phyloP scores from a whole-genome alignment of 2,329 filamentous ascomycete species.

The Tolypocladium pustulatum region DNA sequence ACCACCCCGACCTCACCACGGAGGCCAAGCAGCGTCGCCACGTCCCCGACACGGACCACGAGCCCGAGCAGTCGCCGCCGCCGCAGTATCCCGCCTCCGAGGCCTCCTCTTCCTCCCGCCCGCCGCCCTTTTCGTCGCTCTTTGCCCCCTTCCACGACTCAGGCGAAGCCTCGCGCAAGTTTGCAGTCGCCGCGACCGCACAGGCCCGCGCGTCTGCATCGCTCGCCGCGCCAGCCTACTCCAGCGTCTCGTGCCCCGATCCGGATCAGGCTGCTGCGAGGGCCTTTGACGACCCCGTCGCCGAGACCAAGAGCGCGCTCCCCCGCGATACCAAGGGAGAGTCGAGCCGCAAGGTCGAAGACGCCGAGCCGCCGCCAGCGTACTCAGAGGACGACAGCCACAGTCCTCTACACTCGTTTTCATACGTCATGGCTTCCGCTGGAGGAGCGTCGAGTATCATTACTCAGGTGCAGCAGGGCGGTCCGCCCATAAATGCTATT shows the following conservation, averaged over 20 bases:
- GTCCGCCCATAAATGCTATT: slow-evolving; percentile 78
- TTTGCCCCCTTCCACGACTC: slow-evolving; percentile 32
- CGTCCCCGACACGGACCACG: slow-evolving; percentile 11
- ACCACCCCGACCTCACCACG: slow-evolving; percentile 9
- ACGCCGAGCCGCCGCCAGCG: slow-evolving; percentile 87
- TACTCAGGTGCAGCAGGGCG: slow-evolving; percentile 94
- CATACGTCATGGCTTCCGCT: slow-evolving; percentile 95
- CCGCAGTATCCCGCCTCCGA: slow-evolving; percentile 50
- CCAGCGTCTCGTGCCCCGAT: slow-evolving; percentile 21
- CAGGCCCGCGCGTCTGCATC: slow-evolving; percentile 16
- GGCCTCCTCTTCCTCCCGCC: slow-evolving; percentile 38
- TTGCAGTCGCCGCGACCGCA: slow-evolving; percentile 14
- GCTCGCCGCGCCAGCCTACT: slow-evolving; percentile 44
- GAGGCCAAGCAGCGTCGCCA: slow-evolving; percentile 7
- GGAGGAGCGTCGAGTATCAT: slow-evolving; percentile 97
- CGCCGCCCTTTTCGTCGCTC: slow-evolving; percentile 52
- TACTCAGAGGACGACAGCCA: slow-evolving; percentile 93
- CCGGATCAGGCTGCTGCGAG: slow-evolving; percentile 23
- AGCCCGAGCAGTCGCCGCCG: slow-evolving; percentile 39
- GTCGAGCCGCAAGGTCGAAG: slow-evolving; percentile 64
- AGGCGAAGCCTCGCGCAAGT: slow-evolving; percentile 22
- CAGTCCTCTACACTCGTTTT: slow-evolving; percentile 84
- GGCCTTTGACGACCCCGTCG: slow-evolving; percentile 40
- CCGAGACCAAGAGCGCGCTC: slow-evolving; percentile 76
- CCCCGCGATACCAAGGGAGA: slow-evolving; percentile 72